Evolutionary conservation across 163 green algal species (phyloP).

Genomic region (Scenedesmus sp.): DNA sequence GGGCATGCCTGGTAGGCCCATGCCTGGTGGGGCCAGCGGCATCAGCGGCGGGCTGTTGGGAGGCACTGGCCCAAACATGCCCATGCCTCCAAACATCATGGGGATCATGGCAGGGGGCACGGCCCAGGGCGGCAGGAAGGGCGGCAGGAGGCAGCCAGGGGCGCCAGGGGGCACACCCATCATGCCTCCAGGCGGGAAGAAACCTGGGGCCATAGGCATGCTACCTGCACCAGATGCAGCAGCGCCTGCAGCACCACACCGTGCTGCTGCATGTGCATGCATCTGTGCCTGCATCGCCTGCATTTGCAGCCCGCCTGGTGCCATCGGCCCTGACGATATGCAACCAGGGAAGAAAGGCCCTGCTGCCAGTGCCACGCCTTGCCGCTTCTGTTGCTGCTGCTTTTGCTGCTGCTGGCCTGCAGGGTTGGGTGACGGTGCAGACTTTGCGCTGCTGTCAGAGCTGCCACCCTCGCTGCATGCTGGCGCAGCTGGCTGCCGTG

Average conservation of each 20-base stretch:
- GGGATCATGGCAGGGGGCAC: constrained; percentile 29
- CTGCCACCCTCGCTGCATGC: constrained; percentile 50
- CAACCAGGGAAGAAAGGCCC: not conserved
- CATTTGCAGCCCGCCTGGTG: not conserved
- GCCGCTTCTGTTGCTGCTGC: constrained; percentile 1
- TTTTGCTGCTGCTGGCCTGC: constrained; percentile 9
- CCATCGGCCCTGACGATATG: not conserved
- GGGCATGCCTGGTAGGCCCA: constrained; percentile 32
- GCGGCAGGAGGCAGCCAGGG: constrained; percentile 18
- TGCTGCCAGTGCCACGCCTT: not conserved
- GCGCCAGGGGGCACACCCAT: constrained; percentile 11
- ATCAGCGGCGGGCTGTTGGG: constrained; percentile 24
- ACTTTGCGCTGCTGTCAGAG: constrained; percentile 55
- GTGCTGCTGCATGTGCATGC: not conserved
- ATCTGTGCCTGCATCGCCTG: not conserved
- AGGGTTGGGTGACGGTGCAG: constrained; percentile 26
- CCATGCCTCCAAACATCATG: constrained; percentile 29
- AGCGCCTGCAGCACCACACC: not conserved
- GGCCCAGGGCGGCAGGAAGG: constrained; percentile 48
- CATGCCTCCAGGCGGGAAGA: constrained; percentile 33
- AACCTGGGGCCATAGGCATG: constrained; percentile 37
- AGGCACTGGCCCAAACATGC: constrained; percentile 31
- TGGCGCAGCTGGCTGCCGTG: not conserved
- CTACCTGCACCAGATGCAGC: not conserved
- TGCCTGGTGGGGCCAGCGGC: constrained; percentile 1